Percentiles rank a stretch among this genome's conserved stretches.
Evolutionary conservation across 768 basidiomycete genomes (phyloP).

Genomic region (Lactarius vividus): DNA sequence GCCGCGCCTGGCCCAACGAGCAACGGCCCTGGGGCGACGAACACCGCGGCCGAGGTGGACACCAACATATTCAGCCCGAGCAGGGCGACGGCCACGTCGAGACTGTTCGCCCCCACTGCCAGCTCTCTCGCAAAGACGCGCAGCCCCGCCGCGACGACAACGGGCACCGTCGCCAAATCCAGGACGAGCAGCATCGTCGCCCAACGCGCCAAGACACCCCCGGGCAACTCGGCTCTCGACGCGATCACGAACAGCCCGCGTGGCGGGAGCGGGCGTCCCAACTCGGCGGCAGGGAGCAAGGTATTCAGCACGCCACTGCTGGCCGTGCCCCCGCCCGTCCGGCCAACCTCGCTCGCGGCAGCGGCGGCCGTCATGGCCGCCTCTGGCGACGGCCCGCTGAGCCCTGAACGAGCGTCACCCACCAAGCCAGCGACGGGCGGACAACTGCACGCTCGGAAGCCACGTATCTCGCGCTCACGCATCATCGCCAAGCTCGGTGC

Average conservation of each 20-base stretch:
- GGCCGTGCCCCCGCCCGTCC: constrained; percentile 22
- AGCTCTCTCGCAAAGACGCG: constrained; percentile 28
- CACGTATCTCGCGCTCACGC: constrained; percentile 77
- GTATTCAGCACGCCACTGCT: constrained; percentile 57
- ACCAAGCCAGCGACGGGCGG: constrained; percentile 28
- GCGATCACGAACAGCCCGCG: constrained; percentile 38
- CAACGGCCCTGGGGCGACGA: constrained; percentile 15
- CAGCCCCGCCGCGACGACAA: constrained; percentile 12
- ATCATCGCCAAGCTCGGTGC: constrained; percentile 75
- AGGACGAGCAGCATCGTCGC: constrained; percentile 25
- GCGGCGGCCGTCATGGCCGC: constrained; percentile 30
- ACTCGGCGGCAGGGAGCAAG: constrained; percentile 26
- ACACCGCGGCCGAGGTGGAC: neutral
- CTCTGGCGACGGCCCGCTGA: constrained; percentile 8
- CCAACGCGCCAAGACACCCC: constrained; percentile 18
- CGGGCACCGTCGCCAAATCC: constrained; percentile 14
- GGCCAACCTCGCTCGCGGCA: constrained; percentile 34
- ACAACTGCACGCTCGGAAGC: constrained; percentile 51
- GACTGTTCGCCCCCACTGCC: constrained; percentile 31
- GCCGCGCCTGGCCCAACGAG: constrained; percentile 15
- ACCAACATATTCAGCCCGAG: constrained; percentile 27
- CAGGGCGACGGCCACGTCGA: constrained; percentile 16
- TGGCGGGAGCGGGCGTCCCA: constrained; percentile 25
- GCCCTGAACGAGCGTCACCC: neutral
- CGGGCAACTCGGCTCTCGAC: constrained; percentile 31